Base-by-base conservation (phyloP, 2,329 filamentous ascomycete species). In the Paraphoma chrysanthemicola region DNA sequence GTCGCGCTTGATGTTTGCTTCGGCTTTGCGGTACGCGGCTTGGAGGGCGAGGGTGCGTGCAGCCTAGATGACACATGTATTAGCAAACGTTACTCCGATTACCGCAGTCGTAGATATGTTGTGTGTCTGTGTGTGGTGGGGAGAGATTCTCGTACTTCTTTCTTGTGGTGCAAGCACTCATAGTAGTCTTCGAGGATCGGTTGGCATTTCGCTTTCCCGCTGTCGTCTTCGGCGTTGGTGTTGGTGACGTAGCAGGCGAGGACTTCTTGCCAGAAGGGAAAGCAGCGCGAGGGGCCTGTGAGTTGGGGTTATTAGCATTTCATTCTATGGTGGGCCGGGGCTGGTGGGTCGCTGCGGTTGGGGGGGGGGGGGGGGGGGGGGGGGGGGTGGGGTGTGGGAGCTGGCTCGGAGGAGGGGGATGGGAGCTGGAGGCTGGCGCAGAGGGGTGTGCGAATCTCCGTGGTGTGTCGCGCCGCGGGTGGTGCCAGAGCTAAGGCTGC, bases 181-280 rank as follows among this genome's bases (percentile, higher is more conserved):
- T 97, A 96, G 83, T 99, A 99, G 78, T 99, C 95, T 78, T 99
- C 95, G 66, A 98, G 84, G 4, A 88, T 86, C 14, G 91, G 89
- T 16, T 85, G 82, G 78, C 96, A 99, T 81, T 96, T 96, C 79
- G 88, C 90, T 83, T 93, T 95, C 68, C 92, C 92, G 14, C 88
- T 86, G 67, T 87, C 84, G 73, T 93, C 90, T 53, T 94, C 90
- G 64, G 90, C 83, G 64, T 85, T 86, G 53, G 92, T 92, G 83
- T 98, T 98, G 76, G 97, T 89, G 59, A 97, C 93, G 79, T 99
- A 99, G 87, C 95, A 99, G 72, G 93, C 93, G 77, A 99, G 90
- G 66, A 98, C 88, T 81, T 99, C 95, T 82, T 99, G 95, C 95
- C 95, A 99, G 87, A 97, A 99, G 76, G 93, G 92, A 84, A 97